Conservation (phyloP, 78 protist genomes). For the Creolimax fragrantissima region DNA sequence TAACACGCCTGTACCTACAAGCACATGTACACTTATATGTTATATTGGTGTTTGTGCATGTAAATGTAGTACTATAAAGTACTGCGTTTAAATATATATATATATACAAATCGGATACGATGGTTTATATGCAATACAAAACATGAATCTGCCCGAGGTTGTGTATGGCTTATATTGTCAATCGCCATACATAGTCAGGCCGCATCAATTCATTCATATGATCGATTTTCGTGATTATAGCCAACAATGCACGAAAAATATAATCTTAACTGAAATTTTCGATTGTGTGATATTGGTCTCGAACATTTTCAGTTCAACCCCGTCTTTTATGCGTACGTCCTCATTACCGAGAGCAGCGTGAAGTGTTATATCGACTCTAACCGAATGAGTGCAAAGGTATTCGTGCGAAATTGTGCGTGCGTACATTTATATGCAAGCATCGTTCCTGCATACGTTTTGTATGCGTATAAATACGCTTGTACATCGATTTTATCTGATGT, state of each 20-base stretch:
- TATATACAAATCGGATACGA: neutral
- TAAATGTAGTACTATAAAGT: neutral
- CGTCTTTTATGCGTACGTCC: conserved; percentile 38
- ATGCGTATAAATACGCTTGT: neutral
- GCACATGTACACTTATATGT: neutral
- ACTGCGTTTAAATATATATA: neutral
- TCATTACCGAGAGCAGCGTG: conserved; percentile 4
- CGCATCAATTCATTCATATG: neutral
- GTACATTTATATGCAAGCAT: neutral
- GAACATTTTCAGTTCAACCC: conserved; percentile 24
- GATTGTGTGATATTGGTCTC: neutral
- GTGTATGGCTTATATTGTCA: too few relatives aligned
- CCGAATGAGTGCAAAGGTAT: neutral
- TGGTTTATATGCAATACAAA: neutral
- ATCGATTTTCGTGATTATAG: neutral
- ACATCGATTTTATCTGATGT: too few relatives aligned
- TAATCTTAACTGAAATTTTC: neutral
- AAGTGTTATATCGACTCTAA: neutral
- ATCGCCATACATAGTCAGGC: too few relatives aligned
- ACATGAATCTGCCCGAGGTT: too few relatives aligned
- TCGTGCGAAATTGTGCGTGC: conserved; percentile 2
- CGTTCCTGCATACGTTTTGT: neutral
- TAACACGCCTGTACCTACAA: neutral
- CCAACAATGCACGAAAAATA: neutral
- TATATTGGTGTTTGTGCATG: neutral